Evolutionary conservation across 176 grass and related monocot genomes (phyloP).

Genomic region (Oryza meyeriana): DNA sequence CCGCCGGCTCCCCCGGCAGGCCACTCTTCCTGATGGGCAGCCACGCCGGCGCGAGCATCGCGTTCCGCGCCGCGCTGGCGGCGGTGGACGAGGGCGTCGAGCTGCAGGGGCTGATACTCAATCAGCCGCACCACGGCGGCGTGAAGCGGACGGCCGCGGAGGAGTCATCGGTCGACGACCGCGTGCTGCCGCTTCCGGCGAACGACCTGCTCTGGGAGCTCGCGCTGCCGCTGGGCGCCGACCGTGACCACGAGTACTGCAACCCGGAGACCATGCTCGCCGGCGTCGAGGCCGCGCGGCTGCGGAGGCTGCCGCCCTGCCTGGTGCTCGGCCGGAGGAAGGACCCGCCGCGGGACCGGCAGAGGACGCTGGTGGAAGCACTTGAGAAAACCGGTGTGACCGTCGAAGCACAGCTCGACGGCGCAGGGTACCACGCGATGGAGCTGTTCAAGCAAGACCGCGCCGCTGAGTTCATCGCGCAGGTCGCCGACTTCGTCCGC

Average conservation of each 20-base stretch:
- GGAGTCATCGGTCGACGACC: conserved; percentile 50
- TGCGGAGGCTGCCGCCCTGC: conserved; percentile 60
- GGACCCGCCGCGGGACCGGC: conserved; percentile 74
- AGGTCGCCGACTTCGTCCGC: conserved; percentile 60
- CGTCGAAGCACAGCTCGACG: conserved; percentile 49
- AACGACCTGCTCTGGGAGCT: conserved; percentile 93
- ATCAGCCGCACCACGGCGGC: conserved; percentile 78
- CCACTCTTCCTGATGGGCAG: conserved; percentile 71
- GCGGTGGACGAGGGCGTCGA: conserved; percentile 34
- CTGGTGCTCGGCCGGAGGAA: conserved; percentile 57
- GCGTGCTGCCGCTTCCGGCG: conserved; percentile 56
- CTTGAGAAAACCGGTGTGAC: conserved; percentile 47
- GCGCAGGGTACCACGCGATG: conserved; percentile 64
- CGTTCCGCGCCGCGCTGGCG: conserved; percentile 61
- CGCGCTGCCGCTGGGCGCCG: conserved; percentile 55
- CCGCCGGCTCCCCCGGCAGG: conserved; percentile 30
- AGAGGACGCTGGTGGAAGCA: conserved; percentile 52
- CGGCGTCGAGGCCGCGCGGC: conserved; percentile 14
- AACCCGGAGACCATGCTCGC: conserved; percentile 54
- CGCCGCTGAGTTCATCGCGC: conserved; percentile 49
- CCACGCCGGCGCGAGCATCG: conserved; percentile 74
- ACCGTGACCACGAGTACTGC: conserved; percentile 83
- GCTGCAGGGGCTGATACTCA: conserved; percentile 59
- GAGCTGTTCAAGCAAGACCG: conserved; percentile 63
- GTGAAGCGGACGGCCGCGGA: conserved; percentile 60